Conservation (phyloP, 371 early-diverging fungal genomes). For the Mortierella sp. region DNA sequence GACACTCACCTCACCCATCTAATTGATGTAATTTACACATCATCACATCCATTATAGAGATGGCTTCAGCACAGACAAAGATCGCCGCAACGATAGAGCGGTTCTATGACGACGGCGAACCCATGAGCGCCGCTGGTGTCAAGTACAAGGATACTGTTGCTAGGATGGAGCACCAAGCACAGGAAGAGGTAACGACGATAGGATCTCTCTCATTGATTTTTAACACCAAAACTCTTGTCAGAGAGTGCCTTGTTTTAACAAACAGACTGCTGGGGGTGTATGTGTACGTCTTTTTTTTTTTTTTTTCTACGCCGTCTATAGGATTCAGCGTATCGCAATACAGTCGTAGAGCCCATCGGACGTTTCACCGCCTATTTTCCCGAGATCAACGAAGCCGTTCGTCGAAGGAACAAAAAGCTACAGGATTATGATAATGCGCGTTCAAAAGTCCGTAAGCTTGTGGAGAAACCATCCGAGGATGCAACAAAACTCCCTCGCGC, state of each 20-base stretch:
- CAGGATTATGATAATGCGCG: slow-evolving; percentile 89
- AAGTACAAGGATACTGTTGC: slow-evolving; percentile 82
- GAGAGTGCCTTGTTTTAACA: neutral
- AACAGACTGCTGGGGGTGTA: neutral
- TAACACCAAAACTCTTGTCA: no score
- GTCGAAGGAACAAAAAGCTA: slow-evolving; percentile 85
- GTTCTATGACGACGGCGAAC: slow-evolving; percentile 68
- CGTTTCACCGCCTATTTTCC: slow-evolving; percentile 90
- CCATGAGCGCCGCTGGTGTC: slow-evolving; percentile 62
- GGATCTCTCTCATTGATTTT: no score
- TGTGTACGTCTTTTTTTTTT: slow-evolving; percentile 22
- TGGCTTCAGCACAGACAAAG: slow-evolving; percentile 85
- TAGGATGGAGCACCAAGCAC: slow-evolving; percentile 82
- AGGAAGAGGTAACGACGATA: slow-evolving; percentile 76
- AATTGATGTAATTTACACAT: no score
- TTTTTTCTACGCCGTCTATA: no score
- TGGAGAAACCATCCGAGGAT: slow-evolving; percentile 85
- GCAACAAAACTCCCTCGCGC: slow-evolving; percentile 71
- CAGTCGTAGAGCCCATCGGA: slow-evolving; percentile 90
- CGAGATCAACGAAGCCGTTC: slow-evolving; percentile 91
- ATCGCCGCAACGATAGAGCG: slow-evolving; percentile 82
- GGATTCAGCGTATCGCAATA: slow-evolving; percentile 83
- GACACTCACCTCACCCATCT: no score
- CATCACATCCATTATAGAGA: no score
- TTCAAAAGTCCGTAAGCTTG: slow-evolving; percentile 79